phyloP scores from a whole-genome alignment of 139 green algal species.

The Dunaliella primolecta region DNA sequence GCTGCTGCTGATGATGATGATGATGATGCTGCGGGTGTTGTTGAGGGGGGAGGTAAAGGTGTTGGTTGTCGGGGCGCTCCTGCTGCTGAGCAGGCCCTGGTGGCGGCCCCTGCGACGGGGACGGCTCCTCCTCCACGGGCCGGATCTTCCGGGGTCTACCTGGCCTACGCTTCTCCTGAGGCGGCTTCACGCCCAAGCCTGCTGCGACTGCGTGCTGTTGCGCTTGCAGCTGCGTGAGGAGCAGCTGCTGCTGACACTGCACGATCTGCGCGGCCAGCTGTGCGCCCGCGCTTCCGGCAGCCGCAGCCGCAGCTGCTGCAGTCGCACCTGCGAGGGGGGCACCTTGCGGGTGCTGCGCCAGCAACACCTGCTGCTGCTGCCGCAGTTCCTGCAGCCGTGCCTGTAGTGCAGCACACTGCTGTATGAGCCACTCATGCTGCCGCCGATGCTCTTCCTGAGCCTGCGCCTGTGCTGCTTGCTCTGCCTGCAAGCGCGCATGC shows the following conservation, averaged over 20 bases:
- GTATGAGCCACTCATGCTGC: background rate
- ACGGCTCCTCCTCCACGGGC: too few relatives aligned
- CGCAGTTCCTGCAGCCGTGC: background rate
- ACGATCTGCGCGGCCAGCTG: background rate
- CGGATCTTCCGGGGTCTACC: too few relatives aligned
- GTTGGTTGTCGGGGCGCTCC: too few relatives aligned
- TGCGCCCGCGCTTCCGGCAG: background rate
- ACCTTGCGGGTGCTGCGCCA: background rate
- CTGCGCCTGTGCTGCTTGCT: background rate
- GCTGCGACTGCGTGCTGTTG: too few relatives aligned
- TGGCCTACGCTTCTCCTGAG: too few relatives aligned
- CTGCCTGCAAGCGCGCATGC: background rate
- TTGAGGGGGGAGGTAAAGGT: too few relatives aligned
- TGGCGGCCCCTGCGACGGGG: too few relatives aligned
- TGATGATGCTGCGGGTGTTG: too few relatives aligned
- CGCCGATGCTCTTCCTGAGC: background rate
- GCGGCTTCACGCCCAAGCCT: too few relatives aligned
- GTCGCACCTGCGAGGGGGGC: background rate
- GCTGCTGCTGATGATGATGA: too few relatives aligned
- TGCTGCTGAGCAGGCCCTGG: too few relatives aligned
- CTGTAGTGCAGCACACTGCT: background rate
- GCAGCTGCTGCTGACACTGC: background rate
- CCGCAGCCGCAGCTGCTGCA: background rate
- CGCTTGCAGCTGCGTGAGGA: background rate
- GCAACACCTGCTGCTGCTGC: constrained; percentile 1